Base-by-base conservation (phyloP, 1,139 yeast genomes). In the Torulaspora pretoriensis region DNA sequence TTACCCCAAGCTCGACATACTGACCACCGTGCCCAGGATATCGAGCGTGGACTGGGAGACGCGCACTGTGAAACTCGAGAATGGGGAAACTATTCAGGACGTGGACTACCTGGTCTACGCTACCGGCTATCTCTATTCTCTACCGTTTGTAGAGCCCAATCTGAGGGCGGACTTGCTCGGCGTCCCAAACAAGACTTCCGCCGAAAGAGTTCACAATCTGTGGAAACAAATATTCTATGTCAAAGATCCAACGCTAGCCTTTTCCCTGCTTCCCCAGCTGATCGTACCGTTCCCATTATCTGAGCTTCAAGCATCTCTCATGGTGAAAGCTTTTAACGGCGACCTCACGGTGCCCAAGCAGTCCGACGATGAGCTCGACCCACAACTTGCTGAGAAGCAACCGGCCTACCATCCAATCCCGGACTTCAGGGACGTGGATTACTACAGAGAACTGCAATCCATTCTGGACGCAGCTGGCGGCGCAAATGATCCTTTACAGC, bases 221-320 rank as follows among this genome's bases (percentile, higher is more conserved):
- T 81, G 78, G 68, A 68, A 71, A 49, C 86, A 80, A 40, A 60
- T 76, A 1, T 61, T 80, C 37, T 74, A 74, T 54, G 70, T 69
- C 35, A 68, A 72, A 35, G 81, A 78, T 54, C 83, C 85, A 2
- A 72, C 81, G 2, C 57, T 82, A 47, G 80, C 77, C 1, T 67
- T 80, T 35, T 67, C 77, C 23, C 76, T 80, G 2, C 64, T 77
- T 44, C 75, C 80, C 9, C 68, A 75, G 48, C 69, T 71, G 50
- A 74, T 78, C 12, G 69, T 81, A 12, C 85, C 87, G 1, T 76
- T 81, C 52, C 76, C 83, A 38, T 58, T 74, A 2, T 71, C 82
- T 2, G 87, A 82, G 56, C 63, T 77, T 9, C 86, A 81, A 55
- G 82, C 77, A 1, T 70, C 77, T 4, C 71, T 77, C 55, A 64